Conservation (phyloP, 2,329 filamentous ascomycete species). For the Pseudocercospora pini-densiflorae region DNA sequence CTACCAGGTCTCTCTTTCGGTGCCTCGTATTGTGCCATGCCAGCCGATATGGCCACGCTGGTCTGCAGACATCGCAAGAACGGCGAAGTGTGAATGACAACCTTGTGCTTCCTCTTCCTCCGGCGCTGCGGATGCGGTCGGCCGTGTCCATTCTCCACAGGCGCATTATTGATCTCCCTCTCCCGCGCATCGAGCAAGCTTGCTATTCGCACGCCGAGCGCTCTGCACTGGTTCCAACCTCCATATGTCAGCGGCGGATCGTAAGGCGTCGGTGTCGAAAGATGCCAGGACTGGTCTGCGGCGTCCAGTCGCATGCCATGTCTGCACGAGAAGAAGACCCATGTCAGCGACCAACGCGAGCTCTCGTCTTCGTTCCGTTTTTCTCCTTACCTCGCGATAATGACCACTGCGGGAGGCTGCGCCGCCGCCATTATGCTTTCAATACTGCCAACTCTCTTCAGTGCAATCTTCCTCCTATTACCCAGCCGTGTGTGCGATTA, state of each 20-base stretch:
- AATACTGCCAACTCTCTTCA: neutral
- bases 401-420: conserved; percentile 53
- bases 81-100: conserved; percentile 91
- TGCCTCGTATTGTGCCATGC: conserved; percentile 70
- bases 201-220: conserved; percentile 82
- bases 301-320: conserved; percentile 94
- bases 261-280: conserved; percentile 90
- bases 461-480: neutral
- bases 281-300: conserved; percentile 93
- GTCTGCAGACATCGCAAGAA: conserved; percentile 94
- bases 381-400: conserved; percentile 52
- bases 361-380: conserved; percentile 13
- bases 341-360: conserved; percentile 12
- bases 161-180: conserved; percentile 46
- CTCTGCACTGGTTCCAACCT: conserved; percentile 85
- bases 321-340: conserved; percentile 49
- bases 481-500: neutral
- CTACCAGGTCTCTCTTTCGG: conserved; percentile 36
- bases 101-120: conserved; percentile 67
- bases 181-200: conserved; percentile 64
- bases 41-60: conserved; percentile 83
- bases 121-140: conserved; percentile 16
- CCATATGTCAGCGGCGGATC: conserved; percentile 94
- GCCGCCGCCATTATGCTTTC: conserved; percentile 15
- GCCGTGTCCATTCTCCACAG: conserved; percentile 21